Evolutionary conservation across 257 asterid species (phyloP).

Genomic region (Fraxinus anomala): DNA sequence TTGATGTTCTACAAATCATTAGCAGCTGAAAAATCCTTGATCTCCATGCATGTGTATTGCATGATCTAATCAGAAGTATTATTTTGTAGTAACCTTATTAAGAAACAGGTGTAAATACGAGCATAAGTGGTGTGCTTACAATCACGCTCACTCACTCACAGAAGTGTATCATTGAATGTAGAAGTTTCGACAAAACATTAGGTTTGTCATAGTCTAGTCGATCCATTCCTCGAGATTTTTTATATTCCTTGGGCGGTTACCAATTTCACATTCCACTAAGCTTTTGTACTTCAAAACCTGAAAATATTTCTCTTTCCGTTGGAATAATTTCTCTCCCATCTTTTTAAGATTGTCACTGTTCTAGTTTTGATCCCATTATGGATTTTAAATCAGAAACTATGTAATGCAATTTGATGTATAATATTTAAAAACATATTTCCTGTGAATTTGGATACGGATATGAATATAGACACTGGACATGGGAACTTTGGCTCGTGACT

Average conservation of each 20-base stretch:
- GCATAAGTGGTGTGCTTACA: neutral
- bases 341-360: too few species aligned
- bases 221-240: too few species aligned
- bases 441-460: too few species aligned
- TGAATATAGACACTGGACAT: too few species aligned
- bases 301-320: neutral
- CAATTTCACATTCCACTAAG: neutral
- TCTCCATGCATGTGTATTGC: constrained; percentile 10
- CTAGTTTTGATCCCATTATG: too few species aligned
- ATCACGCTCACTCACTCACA: neutral
- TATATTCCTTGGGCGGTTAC: too few species aligned
- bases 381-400: too few species aligned
- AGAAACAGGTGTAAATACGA: neutral
- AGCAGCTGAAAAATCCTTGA: neutral
- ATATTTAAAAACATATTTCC: too few species aligned
- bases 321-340: neutral
- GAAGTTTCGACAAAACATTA: neutral
- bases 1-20: neutral
- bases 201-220: neutral
- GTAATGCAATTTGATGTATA: too few species aligned
- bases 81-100: neutral
- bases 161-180: neutral
- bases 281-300: neutral
- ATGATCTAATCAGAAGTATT: constrained; percentile 5
- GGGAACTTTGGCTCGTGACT: too few species aligned